Conservation (phyloP, 2,329 filamentous ascomycete genomes). For the Pestalotiopsis sp. region DNA sequence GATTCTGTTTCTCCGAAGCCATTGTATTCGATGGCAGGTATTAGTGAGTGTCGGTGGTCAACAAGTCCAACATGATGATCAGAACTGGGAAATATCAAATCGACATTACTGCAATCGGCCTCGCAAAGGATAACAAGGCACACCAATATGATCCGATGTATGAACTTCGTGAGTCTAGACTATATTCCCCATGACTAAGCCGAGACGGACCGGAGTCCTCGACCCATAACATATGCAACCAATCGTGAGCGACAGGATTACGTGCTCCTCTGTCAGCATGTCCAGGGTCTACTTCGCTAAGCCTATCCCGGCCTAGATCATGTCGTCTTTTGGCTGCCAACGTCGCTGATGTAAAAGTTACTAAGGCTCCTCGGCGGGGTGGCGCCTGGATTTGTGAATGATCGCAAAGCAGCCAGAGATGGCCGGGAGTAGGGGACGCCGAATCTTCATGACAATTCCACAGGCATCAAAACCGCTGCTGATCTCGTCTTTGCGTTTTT, state of each 20-base stretch:
- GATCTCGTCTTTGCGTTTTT: neutral
- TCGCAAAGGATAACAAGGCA: too few species aligned
- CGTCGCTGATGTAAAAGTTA: constrained; percentile 31
- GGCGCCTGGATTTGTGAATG: constrained; percentile 10
- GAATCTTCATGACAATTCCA: constrained; percentile 12
- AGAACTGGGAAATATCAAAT: too few species aligned
- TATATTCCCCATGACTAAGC: too few species aligned
- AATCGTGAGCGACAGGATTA: constrained; percentile 2
- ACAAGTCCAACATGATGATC: too few species aligned
- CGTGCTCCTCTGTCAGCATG: constrained; percentile 8
- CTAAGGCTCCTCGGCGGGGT: constrained; percentile 19
- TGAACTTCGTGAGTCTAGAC: too few species aligned
- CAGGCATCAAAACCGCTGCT: neutral
- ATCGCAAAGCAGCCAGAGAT: constrained; percentile 13
- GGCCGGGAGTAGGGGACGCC: neutral
- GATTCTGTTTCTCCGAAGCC: too few species aligned
- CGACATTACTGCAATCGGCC: too few species aligned
- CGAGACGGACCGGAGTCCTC: too few species aligned
- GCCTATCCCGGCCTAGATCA: neutral
- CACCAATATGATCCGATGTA: too few species aligned
- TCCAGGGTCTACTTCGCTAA: neutral
- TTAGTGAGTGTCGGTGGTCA: too few species aligned
- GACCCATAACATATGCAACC: neutral
- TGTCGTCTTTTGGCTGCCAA: neutral
- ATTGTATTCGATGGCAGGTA: too few species aligned